These are phyloP conservation scores for Wickerhamomyces bovis DNA, from an alignment of 805 yeast species.

Conservation along the genomic window DNA sequence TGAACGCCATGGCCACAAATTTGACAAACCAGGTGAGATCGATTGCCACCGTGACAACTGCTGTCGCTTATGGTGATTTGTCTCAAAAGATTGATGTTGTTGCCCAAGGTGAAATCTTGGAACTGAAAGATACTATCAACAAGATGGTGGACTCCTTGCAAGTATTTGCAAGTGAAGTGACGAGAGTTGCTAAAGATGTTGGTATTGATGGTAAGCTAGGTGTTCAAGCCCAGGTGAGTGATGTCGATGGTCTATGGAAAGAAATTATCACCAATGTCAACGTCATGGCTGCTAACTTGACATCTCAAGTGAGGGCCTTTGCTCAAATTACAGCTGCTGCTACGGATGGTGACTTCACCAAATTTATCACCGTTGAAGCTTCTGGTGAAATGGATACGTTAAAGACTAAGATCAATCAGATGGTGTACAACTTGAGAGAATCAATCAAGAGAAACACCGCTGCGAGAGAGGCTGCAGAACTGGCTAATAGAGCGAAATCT, in stretches of 20 bases:
- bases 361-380: conserved; percentile 87
- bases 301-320: conserved; percentile 88
- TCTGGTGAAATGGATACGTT: conserved; percentile 74
- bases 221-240: conserved; percentile 85
- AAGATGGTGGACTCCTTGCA: conserved; percentile 90
- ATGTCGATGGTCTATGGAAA: conserved; percentile 88
- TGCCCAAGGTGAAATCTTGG: conserved; percentile 86
- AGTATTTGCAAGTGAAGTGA: conserved; percentile 81
- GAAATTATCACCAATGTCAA: conserved; percentile 88
- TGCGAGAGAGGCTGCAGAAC: conserved; percentile 89
- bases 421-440: conserved; percentile 82
- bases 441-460: conserved; percentile 88
- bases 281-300: conserved; percentile 86
- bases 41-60: conserved; percentile 89
- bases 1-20: conserved; percentile 91
- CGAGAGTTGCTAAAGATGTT: conserved; percentile 86
- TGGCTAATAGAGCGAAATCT: conserved; percentile 83
- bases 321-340: conserved; percentile 93
- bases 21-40: conserved; percentile 89
- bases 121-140: conserved; percentile 78
- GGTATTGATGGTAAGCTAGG: conserved; percentile 91
- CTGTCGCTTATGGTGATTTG: conserved; percentile 90
- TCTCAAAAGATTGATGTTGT: conserved; percentile 83
- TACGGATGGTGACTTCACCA: conserved; percentile 89
- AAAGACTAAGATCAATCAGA: conserved; percentile 56